phyloP scores from a whole-genome alignment of 345 rosid genomes.

The Microthlaspi erraticum region DNA sequence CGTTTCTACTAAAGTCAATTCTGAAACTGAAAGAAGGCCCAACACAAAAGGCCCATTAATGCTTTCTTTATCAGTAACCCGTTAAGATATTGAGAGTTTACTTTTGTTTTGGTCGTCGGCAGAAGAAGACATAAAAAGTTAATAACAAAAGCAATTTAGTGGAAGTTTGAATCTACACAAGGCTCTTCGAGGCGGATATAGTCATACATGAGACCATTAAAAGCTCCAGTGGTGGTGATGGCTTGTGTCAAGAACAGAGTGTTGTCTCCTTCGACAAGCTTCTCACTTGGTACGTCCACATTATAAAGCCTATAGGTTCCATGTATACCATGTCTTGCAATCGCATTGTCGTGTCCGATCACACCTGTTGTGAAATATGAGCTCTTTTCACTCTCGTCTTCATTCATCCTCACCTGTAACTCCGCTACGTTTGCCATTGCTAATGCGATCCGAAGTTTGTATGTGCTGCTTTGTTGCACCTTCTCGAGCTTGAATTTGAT shows the following conservation, averaged over 20 bases:
- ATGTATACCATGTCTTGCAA: conserved; percentile 87
- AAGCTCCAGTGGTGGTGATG: conserved; percentile 58
- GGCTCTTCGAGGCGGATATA: conserved; percentile 90
- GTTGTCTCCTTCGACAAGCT: conserved; percentile 65
- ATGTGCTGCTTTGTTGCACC: conserved; percentile 46
- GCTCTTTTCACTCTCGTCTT: conserved; percentile 33
- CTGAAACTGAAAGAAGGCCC: conserved; percentile 1
- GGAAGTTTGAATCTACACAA: conserved; percentile 23
- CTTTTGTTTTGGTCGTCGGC: no score
- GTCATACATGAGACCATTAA: conserved; percentile 89
- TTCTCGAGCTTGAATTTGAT: conserved; percentile 60
- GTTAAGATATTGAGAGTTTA: background rate
- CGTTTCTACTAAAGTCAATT: background rate
- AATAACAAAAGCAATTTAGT: background rate
- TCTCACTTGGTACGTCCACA: conserved; percentile 56
- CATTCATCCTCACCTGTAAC: conserved; percentile 55
- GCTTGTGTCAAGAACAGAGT: conserved; percentile 65
- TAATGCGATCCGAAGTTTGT: conserved; percentile 64
- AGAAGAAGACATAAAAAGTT: background rate
- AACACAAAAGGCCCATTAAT: conserved; percentile 1
- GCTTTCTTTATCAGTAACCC: background rate
- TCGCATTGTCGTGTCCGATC: conserved; percentile 77
- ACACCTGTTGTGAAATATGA: conserved; percentile 65
- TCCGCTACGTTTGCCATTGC: conserved; percentile 71
- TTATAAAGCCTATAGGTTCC: conserved; percentile 74